Evolutionary conservation across 192 early-diverging fungal genomes (phyloP), one percentile per base, ranked within the genome.

Genomic region (Chytriomyces confervae): DNA sequence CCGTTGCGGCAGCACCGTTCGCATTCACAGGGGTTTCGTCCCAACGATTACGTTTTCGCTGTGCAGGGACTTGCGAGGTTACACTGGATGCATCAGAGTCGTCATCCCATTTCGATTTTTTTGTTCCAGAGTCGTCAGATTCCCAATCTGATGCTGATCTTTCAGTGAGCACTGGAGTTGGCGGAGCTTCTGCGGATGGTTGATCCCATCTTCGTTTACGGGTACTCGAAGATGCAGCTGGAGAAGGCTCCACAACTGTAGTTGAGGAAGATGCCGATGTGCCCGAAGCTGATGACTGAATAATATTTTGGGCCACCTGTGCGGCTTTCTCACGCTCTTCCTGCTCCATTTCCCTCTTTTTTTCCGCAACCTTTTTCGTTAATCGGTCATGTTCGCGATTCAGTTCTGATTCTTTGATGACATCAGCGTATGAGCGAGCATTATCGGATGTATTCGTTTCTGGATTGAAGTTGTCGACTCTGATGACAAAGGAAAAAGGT

Each of bases 151-250:
- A 85, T 24, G 86, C 89, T 13, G 36, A 36, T 81, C 43, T 78
- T 62, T 23, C 43, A 45, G 18, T 23, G n/a, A 44, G 66, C 44
- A 11, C 51, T 29, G 61, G 13, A 20, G 27, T 47, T 43, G 20
- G 24, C 3, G 60, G 7, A 43, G 46, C 67, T 16, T 57, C 72
- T 27, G 66, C 66, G 43, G 50, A 78, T 20, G 48, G 89, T 61
- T 91, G 86, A 78, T 95, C 93, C 95, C 96, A 98, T 61, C 94
- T 84, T 65, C 94, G 86, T 78, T 96, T 94, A 49, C 87, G 82
- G 67, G 85, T 79, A 27, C 84, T 53, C 1, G 85, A 72, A 24
- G 86, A 75, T 46, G 85, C 80, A 75, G 82, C 83, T 29, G 72
- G 8, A n/a, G 72, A n/a, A 7, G 45, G 23, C 3, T 13, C 16